A percentile compares a stretch with the other conserved stretches of the same genome.
These are phyloP conservation scores for Thermomyces lanuginosus DNA, from an alignment of 2,329 filamentous ascomycete genomes.

Conservation along the genomic window DNA sequence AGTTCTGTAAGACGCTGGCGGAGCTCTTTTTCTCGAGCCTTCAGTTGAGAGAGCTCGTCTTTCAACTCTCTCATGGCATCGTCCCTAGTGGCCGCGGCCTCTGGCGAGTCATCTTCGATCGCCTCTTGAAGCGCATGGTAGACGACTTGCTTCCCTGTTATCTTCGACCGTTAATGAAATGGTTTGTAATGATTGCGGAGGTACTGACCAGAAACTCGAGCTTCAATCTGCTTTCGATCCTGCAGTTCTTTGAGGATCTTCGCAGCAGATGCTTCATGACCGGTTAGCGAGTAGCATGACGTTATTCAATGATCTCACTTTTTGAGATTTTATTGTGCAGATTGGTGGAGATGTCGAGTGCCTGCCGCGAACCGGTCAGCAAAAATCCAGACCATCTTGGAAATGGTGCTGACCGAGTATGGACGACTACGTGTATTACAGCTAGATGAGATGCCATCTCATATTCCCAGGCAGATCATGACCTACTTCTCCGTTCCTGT, in stretches of 20 bases:
- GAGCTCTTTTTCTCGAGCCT: constrained; percentile 33
- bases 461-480: too few species aligned
- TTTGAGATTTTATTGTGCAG: constrained; percentile 46
- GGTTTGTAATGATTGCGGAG: constrained; percentile 1
- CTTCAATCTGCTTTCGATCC: constrained; percentile 43
- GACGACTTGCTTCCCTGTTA: constrained; percentile 43
- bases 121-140: constrained; percentile 42
- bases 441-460: too few species aligned
- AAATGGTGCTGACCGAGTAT: constrained; percentile 30
- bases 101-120: constrained; percentile 31
- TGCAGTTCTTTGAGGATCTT: constrained; percentile 49
- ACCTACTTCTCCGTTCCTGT: constrained; percentile 35
- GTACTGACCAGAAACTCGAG: constrained; percentile 35
- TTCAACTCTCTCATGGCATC: constrained; percentile 32
- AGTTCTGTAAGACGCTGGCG: constrained; percentile 32
- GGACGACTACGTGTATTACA: constrained; percentile 27
- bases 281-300: constrained; percentile 1
- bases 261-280: constrained; percentile 34
- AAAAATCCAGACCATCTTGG: not conserved
- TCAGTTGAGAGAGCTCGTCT: constrained; percentile 29
- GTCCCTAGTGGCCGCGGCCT: constrained; percentile 35
- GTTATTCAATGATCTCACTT: constrained; percentile 15
- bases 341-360: constrained; percentile 44
- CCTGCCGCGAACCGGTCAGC: constrained; percentile 15
- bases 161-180: not conserved